Evolutionary conservation across 2,329 filamentous ascomycete genomes (phyloP).

Genomic region (Microcyclospora tardicrescens): DNA sequence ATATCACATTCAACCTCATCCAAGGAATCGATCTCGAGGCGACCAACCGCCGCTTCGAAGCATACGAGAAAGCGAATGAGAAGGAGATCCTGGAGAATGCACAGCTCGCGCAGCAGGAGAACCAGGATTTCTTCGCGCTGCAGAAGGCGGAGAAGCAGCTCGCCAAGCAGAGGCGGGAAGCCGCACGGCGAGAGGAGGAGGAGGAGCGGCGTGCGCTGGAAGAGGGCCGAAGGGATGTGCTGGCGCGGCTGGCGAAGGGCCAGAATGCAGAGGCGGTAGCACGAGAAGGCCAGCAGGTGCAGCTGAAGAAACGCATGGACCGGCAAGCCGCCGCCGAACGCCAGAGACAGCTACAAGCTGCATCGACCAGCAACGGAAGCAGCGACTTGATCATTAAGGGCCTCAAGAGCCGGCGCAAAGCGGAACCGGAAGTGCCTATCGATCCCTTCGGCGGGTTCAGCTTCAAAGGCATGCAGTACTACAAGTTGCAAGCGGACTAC

Average conservation of each 20-base stretch:
- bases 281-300: slow-evolving; percentile 43
- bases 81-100: slow-evolving; percentile 40
- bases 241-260: slow-evolving; percentile 54
- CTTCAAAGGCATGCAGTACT: slow-evolving; percentile 53
- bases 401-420: slow-evolving; percentile 49
- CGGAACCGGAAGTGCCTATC: slow-evolving; percentile 60
- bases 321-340: slow-evolving; percentile 39
- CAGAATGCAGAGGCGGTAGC: slow-evolving; percentile 45
- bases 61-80: slow-evolving; percentile 63
- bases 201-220: slow-evolving; percentile 53
- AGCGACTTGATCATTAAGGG: slow-evolving; percentile 58
- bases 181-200: slow-evolving; percentile 54
- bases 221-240: slow-evolving; percentile 53
- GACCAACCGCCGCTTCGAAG: slow-evolving; percentile 45
- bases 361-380: slow-evolving; percentile 25
- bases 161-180: slow-evolving; percentile 48
- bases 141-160: slow-evolving; percentile 53
- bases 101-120: slow-evolving; percentile 35
- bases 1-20: slow-evolving; percentile 79
- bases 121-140: slow-evolving; percentile 31
- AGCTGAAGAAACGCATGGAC: slow-evolving; percentile 59
- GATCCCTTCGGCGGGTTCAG: slow-evolving; percentile 74
- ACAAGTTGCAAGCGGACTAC: slow-evolving; percentile 56
- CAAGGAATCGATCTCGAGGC: slow-evolving; percentile 54
- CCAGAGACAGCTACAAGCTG: slow-evolving; percentile 29